phyloP scores from a whole-genome alignment of 1,284 basidiomycete genomes.

The Cryptococcus sp. region DNA sequence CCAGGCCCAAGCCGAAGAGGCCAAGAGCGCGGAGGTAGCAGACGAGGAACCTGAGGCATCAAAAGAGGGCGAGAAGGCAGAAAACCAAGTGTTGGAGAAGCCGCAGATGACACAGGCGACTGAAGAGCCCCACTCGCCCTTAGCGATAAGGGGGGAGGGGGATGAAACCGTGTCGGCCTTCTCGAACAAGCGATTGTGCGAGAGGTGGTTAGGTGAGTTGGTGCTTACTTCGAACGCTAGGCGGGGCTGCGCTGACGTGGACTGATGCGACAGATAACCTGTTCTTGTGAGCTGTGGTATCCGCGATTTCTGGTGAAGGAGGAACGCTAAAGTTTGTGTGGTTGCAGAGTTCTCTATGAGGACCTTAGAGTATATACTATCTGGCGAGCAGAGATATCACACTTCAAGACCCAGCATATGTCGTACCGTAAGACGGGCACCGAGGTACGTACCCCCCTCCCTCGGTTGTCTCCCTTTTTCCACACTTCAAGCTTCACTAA shows the following conservation, averaged over 20 bases:
- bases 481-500: no score
- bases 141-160: constrained; percentile 48
- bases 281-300: constrained; percentile 63
- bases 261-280: constrained; percentile 62
- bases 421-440: constrained; percentile 94
- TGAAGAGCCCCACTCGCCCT: constrained; percentile 32
- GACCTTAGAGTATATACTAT: constrained; percentile 99
- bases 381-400: constrained; percentile 97
- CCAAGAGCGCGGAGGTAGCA: neutral
- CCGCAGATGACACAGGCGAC: constrained; percentile 46
- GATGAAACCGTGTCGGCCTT: constrained; percentile 70
- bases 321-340: no score
- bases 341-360: constrained; percentile 49
- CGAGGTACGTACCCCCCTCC: constrained; percentile 52
- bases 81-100: constrained; percentile 46
- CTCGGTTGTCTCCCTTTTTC: neutral
- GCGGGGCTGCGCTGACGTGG: constrained; percentile 1
- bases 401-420: constrained; percentile 94
- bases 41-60: constrained; percentile 3
- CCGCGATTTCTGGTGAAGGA: neutral
- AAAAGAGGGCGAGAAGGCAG: constrained; percentile 50
- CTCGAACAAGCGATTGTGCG: constrained; percentile 93
- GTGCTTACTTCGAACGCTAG: neutral
- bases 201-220: constrained; percentile 75
- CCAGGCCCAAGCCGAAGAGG: no score